Evolutionary conservation across 108 stramenopile species (phyloP).

Genomic region (Licmophora abbreviata): DNA sequence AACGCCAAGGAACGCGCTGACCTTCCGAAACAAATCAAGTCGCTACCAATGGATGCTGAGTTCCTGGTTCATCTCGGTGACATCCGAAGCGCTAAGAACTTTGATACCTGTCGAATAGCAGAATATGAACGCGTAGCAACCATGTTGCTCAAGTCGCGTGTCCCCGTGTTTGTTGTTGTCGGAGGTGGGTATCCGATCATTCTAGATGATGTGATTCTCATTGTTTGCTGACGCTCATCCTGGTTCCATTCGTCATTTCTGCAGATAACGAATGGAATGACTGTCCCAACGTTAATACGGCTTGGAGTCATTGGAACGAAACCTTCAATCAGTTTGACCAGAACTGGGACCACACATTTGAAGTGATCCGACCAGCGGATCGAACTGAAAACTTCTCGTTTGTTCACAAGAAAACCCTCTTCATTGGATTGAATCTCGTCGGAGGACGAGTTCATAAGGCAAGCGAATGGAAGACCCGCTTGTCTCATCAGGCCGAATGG

Average conservation of each 20-base stretch:
- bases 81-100: conserved; percentile 2
- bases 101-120: neutral
- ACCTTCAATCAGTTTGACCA: conserved; percentile 18
- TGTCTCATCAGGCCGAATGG: conserved; percentile 16
- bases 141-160: neutral
- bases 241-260: neutral
- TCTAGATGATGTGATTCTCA: neutral
- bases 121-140: conserved; percentile 2
- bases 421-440: conserved; percentile 28
- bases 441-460: conserved; percentile 11
- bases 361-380: conserved; percentile 6
- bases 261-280: conserved; percentile 10
- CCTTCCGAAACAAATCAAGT: conserved; percentile 2
- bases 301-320: conserved; percentile 14
- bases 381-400: conserved; percentile 22
- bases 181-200: conserved; percentile 1
- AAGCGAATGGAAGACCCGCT: conserved; percentile 17
- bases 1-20: neutral
- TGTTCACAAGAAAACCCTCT: conserved; percentile 25
- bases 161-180: conserved; percentile 5
- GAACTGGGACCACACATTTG: conserved; percentile 19
- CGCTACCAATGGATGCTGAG: conserved; percentile 5
- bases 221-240: no score
- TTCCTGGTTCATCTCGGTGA: conserved; percentile 10
- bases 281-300: conserved; percentile 23